Evolutionary conservation across 768 basidiomycete genomes (phyloP).

Genomic region (Trametes elegans): DNA sequence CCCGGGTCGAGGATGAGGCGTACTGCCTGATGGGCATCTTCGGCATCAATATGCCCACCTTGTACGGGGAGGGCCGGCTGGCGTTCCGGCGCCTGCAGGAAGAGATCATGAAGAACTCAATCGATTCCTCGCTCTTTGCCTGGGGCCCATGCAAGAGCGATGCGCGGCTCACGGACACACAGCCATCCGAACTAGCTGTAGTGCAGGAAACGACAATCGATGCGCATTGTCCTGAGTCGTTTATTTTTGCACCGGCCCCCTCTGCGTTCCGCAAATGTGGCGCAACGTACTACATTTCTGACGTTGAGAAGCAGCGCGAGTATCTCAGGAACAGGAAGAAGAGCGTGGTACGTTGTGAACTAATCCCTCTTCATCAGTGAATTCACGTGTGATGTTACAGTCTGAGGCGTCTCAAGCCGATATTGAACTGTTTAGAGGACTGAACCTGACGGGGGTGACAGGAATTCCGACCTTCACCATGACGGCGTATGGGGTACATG

Average conservation of each 20-base stretch:
- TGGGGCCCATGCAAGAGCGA: conserved; percentile 1
- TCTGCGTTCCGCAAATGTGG: not conserved
- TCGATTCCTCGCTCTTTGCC: not conserved
- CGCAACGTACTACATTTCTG: not conserved
- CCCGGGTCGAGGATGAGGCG: conserved; percentile 9
- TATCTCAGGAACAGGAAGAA: not conserved
- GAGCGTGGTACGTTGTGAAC: not conserved
- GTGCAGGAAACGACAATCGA: not conserved
- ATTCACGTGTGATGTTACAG: no score
- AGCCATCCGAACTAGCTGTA: not conserved
- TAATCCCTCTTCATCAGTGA: not conserved
- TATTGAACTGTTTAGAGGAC: no score
- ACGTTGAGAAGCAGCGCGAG: not conserved
- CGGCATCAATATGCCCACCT: not conserved
- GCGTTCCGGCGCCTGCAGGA: conserved; percentile 7
- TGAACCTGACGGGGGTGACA: no score
- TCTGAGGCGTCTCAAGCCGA: no score
- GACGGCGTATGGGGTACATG: not conserved
- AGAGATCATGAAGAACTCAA: conserved; percentile 1
- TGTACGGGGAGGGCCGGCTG: conserved; percentile 6
- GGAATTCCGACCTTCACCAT: not conserved
- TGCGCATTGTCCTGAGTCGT: not conserved
- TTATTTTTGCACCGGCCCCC: not conserved
- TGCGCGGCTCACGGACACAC: not conserved
- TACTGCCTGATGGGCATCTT: conserved; percentile 11